Base-by-base conservation (phyloP, 805 yeast species). In the Yarrowia keelungensis region DNA sequence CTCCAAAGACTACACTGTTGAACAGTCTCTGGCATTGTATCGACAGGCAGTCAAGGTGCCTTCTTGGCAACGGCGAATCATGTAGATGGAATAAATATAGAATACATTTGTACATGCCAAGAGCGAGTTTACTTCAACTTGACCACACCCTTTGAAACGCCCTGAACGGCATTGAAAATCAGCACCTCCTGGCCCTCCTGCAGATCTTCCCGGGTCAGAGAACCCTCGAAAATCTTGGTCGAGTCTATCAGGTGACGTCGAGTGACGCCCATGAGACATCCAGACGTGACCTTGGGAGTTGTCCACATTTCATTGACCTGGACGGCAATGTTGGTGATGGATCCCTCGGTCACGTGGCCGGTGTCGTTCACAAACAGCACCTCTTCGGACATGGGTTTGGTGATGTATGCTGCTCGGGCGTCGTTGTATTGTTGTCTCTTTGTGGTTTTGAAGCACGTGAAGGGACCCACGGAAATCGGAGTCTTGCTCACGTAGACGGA, bases 361-460 rank as follows among this genome's bases (percentile, higher is more conserved):
- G 19, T 16, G n/a, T 47, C 67, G 50, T 62, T 62, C 22, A 47
- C 56, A 39, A 62, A 49, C 45, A 62, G n/a, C 45, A 62, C 67
- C 47, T 62, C 67, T 26, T 62, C 56, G 12, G 45, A 2, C 47
- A 38, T 22, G n/a, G 67, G 56, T 9, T 38, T 41, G 5, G 67
- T 38, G 39, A 62, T 47, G 26, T 62, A 62, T 1, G 16, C 47
- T 12, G 45, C 39, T 22, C 67, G 36, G 4, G 67, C 67, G 22
- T 36, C 56, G 12, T 62, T 62, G 39, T 62, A 62, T 26, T 62
- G 67, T 5, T 62, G 15, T 49, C 67, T 22, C 9, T 47, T 49
- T 1, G 67, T 62, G 16, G 67, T 62, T n/a, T 62, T 62, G 56
- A 62, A 62, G 15, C 56, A 39, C n/a, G 67, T 62, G 26, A 62